Base-by-base conservation (phyloP, 345 rosid genomes). In the Lagerstroemia speciosa region DNA sequence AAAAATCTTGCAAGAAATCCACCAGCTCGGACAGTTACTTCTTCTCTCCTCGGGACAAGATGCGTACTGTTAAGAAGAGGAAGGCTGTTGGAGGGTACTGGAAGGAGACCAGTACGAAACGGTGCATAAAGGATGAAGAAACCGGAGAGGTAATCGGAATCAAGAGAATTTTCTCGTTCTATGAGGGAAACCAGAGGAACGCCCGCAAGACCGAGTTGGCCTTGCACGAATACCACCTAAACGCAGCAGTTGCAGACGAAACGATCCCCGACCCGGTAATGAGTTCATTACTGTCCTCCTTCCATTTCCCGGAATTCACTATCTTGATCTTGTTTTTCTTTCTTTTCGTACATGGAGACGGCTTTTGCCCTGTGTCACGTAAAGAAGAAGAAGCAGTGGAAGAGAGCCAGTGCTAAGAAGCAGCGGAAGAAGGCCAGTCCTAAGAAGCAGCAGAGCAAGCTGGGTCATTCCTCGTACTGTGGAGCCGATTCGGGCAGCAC, bases 151-250 rank as follows among this genome's bases (percentile, higher is more conserved):
- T 53, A 4, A 53, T 34, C 1, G 67, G 67, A 46, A 34, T 6
- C 12, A 64, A 64, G 26, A 36, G 67, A 19, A 34, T 34, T 12
- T 64, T 34, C 11, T 3, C 29, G 8, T 64, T 34, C 26, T 64
- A 37, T 16, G 34, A 64, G 10, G 67, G 67, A 64, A 64, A 64
- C 16, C 67, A 37, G 27, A 64, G 22, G 26, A 24, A 36, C 22
- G 12, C 45, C n/a, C 30, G 6, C 67, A 34, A 37, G 67, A 34
- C 67, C 46, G 67, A 64, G 3, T 33, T 38, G 67, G 46, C 43
- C 45, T 32, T 34, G 67, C 67, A 64, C 67, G 67, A 64, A 37
- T 64, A 64, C 45, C 67, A 34, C 67, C 67, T 64, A 64, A 36
- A 22, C 1, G 27, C 41, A 22, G 26, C 43, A 5, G 15, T 22